Evolutionary conservation across 805 yeast genomes (phyloP).

Genomic region (Jamesozyma lodderae): DNA sequence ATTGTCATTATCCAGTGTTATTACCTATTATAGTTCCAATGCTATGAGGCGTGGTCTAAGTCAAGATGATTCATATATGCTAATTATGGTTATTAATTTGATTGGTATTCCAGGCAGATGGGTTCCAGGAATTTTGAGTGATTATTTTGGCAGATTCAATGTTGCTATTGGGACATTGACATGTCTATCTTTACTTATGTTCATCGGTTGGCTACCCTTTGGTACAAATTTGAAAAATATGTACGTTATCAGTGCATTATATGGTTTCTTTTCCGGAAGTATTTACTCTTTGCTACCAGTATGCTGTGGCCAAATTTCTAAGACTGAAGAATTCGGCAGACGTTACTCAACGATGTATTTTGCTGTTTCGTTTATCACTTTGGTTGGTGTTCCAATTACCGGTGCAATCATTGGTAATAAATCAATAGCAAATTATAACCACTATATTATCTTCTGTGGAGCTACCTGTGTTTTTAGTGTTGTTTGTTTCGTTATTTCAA

Average conservation of each 20-base stretch:
- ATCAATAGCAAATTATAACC: slow-evolving; percentile 28
- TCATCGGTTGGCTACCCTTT: slow-evolving; percentile 34
- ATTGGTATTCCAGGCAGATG: slow-evolving; percentile 38
- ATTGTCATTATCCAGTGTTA: slow-evolving; percentile 35
- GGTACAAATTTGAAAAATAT: slow-evolving; percentile 29
- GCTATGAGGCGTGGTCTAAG: slow-evolving; percentile 38
- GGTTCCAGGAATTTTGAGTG: slow-evolving; percentile 38
- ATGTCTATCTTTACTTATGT: slow-evolving; percentile 25
- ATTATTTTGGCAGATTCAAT: slow-evolving; percentile 45
- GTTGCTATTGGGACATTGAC: slow-evolving; percentile 35
- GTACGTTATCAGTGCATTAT: slow-evolving; percentile 38
- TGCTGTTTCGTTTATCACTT: slow-evolving; percentile 46
- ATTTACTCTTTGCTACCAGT: slow-evolving; percentile 48
- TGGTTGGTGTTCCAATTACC: slow-evolving; percentile 42
- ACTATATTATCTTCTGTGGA: slow-evolving; percentile 32
- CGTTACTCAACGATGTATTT: slow-evolving; percentile 51
- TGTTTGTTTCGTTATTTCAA: slow-evolving; percentile 35
- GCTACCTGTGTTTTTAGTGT: slow-evolving; percentile 33
- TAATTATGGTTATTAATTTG: slow-evolving; percentile 38
- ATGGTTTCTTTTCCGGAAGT: slow-evolving; percentile 48
- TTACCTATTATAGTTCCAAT: slow-evolving; percentile 45
- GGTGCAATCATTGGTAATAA: slow-evolving; percentile 40
- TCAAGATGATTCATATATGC: slow-evolving; percentile 33
- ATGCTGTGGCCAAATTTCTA: slow-evolving; percentile 50
- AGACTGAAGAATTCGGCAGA: slow-evolving; percentile 43